A percentile compares a stretch with the other conserved stretches of the same genome.
These are phyloP conservation scores for Coemansia sp. DNA, from an alignment of 192 early-diverging fungal species.

Conservation along the genomic window DNA sequence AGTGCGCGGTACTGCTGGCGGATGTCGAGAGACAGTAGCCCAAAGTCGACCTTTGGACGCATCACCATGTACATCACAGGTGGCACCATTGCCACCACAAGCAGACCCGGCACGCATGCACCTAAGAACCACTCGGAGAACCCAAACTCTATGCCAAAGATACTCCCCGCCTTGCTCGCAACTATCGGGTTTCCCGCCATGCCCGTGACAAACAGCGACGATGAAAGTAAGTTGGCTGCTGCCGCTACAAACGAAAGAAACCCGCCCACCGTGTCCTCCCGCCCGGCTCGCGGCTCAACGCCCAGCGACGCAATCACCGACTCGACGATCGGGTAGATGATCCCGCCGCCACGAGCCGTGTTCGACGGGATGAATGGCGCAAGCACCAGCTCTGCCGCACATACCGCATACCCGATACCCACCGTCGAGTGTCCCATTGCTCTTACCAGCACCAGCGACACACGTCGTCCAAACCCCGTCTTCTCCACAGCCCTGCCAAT, in stretches of 20 bases:
- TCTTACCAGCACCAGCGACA: conserved; percentile 59
- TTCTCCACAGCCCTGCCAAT: conserved; percentile 66
- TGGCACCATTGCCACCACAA: conserved; percentile 38
- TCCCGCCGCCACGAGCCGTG: conserved; percentile 76
- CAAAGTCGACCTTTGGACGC: conserved; percentile 33
- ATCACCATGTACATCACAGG: conserved; percentile 29
- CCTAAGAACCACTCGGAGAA: conserved; percentile 66
- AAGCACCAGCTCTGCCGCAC: conserved; percentile 58
- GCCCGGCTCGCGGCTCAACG: conserved; percentile 22
- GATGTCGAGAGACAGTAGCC: conserved; percentile 25
- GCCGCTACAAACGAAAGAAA: conserved; percentile 65
- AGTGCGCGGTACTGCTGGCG: conserved; percentile 21
- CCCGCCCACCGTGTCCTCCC: conserved; percentile 50
- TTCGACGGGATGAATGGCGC: conserved; percentile 73
- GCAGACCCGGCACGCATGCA: conserved; percentile 55
- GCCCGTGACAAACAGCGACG: conserved; percentile 72
- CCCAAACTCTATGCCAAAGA: conserved; percentile 66
- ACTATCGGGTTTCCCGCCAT: conserved; percentile 78
- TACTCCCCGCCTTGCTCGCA: conserved; percentile 55
- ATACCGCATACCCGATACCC: conserved; percentile 61
- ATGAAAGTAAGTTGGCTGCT: conserved; percentile 69
- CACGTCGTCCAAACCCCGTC: conserved; percentile 63
- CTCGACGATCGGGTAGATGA: conserved; percentile 72
- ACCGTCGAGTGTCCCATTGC: conserved; percentile 56
- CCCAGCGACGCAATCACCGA: conserved; percentile 62